Conservation (phyloP, 768 basidiomycete species). For the Sporobolomyces roseus region DNA sequence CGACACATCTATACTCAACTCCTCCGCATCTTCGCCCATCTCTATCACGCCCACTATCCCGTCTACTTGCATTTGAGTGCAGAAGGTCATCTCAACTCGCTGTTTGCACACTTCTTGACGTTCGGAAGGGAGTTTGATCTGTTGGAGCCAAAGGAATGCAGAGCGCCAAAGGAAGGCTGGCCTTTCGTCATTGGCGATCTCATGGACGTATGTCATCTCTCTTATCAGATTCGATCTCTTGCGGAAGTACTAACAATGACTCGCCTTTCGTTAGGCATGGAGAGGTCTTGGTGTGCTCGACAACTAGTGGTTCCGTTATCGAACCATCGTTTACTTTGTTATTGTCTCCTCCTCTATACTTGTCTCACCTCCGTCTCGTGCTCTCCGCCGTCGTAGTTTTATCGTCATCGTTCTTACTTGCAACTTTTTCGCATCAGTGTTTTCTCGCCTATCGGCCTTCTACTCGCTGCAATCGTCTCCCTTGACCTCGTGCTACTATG, state of each 20-base stretch:
- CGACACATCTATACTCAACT: slow-evolving; percentile 96
- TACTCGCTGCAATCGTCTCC: too few species aligned
- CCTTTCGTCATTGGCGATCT: slow-evolving; percentile 47
- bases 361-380: too few species aligned
- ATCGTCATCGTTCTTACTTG: too few species aligned
- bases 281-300: slow-evolving; percentile 40
- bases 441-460: too few species aligned
- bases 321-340: too few species aligned
- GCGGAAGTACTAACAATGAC: too few species aligned
- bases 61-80: slow-evolving; percentile 81
- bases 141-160: slow-evolving; percentile 81
- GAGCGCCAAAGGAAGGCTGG: slow-evolving; percentile 48
- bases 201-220: slow-evolving; percentile 44
- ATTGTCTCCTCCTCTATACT: too few species aligned
- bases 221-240: neutral
- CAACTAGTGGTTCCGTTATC: too few species aligned
- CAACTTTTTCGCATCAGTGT: too few species aligned
- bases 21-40: slow-evolving; percentile 91
- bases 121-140: slow-evolving; percentile 93
- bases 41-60: slow-evolving; percentile 90
- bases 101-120: slow-evolving; percentile 95
- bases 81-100: slow-evolving; percentile 65
- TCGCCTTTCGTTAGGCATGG: slow-evolving; percentile 28
- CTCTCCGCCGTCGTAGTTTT: too few species aligned
- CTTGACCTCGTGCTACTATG: too few species aligned